Percentiles rank a stretch among this genome's conserved stretches.
These are phyloP conservation scores for Vitrella brassicaformis DNA, from an alignment of 73 alveolate genomes.

Conservation along the genomic window DNA sequence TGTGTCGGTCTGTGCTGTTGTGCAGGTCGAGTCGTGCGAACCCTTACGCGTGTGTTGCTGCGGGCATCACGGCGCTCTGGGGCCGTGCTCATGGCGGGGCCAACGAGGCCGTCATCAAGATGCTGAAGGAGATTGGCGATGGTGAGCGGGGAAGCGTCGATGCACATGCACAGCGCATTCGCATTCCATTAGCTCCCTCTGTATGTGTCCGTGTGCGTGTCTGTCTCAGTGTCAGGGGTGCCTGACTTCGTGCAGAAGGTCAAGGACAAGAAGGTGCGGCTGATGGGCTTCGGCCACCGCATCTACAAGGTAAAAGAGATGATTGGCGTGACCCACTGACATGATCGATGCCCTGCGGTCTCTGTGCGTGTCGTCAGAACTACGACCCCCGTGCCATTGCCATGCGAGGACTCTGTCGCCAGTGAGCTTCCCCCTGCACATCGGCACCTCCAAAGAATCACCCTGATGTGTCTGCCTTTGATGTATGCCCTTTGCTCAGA, in stretches of 20 bases:
- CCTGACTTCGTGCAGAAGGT: constrained; percentile 13
- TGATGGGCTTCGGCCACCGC: constrained; percentile 96
- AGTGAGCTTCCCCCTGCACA: constrained; percentile 17
- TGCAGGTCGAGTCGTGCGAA: constrained; percentile 54
- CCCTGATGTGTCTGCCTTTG: not conserved
- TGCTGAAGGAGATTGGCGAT: not conserved
- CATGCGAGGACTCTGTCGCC: constrained; percentile 46
- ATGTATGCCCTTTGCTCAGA: not conserved
- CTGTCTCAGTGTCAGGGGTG: not conserved
- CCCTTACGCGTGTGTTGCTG: constrained; percentile 93
- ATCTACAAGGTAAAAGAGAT: no score
- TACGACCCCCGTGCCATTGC: constrained; percentile 48
- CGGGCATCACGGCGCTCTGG: constrained; percentile 93
- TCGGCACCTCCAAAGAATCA: not conserved
- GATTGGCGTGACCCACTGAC: no score
- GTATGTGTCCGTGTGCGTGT: no score
- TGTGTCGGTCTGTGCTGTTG: no score
- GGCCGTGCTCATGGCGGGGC: constrained; percentile 99
- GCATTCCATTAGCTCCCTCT: no score
- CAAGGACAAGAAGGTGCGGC: constrained; percentile 47
- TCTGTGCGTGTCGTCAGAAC: not conserved
- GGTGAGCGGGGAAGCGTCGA: no score
- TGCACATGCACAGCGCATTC: no score
- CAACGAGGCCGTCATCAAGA: constrained; percentile 68
- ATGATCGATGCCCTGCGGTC: constrained; percentile 39